These are phyloP conservation scores for Kwoniella pini DNA, from an alignment of 768 basidiomycete species.

Conservation along the genomic window DNA sequence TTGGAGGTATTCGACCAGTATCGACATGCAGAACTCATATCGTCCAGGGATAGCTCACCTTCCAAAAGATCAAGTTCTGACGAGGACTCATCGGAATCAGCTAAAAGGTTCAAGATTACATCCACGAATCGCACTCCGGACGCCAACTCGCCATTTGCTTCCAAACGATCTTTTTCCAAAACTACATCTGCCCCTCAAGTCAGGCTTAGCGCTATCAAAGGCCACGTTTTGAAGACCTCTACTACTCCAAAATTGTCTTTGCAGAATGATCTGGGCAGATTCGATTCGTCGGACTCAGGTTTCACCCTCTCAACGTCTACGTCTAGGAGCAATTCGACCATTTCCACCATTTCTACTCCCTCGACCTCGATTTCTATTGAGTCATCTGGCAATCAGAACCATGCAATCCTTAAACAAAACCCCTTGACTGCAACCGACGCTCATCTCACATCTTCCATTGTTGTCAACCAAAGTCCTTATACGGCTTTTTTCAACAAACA, in stretches of 20 bases:
- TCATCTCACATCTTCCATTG: neutral
- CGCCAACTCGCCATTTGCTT: too few species aligned
- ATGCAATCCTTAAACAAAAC: too few species aligned
- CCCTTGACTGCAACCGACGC: neutral
- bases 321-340: neutral
- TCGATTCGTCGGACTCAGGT: neutral
- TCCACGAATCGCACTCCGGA: too few species aligned
- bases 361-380: neutral
- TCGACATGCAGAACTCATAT: too few species aligned
- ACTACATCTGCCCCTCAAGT: neutral
- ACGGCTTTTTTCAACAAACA: slow-evolving; percentile 17
- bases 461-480: slow-evolving; percentile 14
- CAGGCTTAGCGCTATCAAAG: neutral
- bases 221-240: neutral
- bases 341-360: neutral
- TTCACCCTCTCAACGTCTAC: neutral
- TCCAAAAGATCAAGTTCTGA: too few species aligned
- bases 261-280: too few species aligned
- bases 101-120: too few species aligned
- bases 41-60: too few species aligned
- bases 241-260: too few species aligned
- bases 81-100: too few species aligned
- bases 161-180: neutral
- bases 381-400: too few species aligned
- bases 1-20: too few species aligned